Conservation (phyloP, 1,284 basidiomycete genomes). For the Cerrena zonata region DNA sequence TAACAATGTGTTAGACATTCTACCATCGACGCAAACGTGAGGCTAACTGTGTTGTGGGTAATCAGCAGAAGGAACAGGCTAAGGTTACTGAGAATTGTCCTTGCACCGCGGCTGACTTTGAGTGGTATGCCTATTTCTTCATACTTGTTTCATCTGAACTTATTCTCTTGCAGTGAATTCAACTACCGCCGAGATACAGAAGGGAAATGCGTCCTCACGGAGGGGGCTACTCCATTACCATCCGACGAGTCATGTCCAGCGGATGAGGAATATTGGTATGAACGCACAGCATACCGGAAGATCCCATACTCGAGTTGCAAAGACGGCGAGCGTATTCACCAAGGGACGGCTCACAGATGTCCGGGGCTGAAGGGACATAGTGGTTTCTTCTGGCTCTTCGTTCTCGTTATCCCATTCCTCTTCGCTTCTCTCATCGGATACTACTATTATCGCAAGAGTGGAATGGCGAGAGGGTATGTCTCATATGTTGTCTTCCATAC, state of each 20-base stretch:
- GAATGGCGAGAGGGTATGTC: conserved; percentile 66
- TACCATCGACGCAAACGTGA: conserved; percentile 84
- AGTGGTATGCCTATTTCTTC: conserved; percentile 64
- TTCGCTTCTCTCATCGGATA: conserved; percentile 71
- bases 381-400: conserved; percentile 75
- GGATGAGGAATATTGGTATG: conserved; percentile 79
- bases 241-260: conserved; percentile 57
- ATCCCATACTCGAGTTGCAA: conserved; percentile 82
- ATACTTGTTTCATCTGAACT: neutral
- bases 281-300: conserved; percentile 82
- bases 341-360: conserved; percentile 67
- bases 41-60: conserved; percentile 77
- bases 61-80: conserved; percentile 48
- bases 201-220: conserved; percentile 71
- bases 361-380: conserved; percentile 72
- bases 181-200: conserved; percentile 69
- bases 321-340: conserved; percentile 70
- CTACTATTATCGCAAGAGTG: conserved; percentile 73
- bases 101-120: conserved; percentile 76
- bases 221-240: conserved; percentile 59
- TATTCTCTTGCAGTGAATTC: conserved; percentile 66
- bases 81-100: conserved; percentile 66
- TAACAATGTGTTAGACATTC: conserved; percentile 49
- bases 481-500: conserved; percentile 6
- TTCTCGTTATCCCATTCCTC: conserved; percentile 68